Conservation (phyloP, 2,329 filamentous ascomycete genomes). For the Fusarium euwallaceae region DNA sequence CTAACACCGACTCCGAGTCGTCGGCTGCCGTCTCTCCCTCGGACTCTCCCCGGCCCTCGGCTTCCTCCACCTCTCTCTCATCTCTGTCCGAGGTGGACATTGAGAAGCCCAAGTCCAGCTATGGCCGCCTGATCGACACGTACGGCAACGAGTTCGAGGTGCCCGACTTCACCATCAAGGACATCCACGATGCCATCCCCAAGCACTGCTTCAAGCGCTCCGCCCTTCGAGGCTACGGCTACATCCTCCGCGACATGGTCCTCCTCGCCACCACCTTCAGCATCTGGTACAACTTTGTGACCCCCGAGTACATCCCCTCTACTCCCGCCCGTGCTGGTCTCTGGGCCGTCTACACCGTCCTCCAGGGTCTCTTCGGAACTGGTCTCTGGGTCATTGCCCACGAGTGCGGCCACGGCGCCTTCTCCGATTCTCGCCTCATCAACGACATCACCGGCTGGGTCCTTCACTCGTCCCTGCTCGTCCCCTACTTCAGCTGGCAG, state of each 20-base stretch:
- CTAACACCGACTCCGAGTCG: slow-evolving; percentile 65
- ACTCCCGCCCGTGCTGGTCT: slow-evolving; percentile 73
- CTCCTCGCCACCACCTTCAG: slow-evolving; percentile 83
- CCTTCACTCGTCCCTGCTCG: slow-evolving; percentile 87
- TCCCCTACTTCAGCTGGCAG: slow-evolving; percentile 99
- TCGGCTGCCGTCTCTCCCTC: slow-evolving; percentile 69
- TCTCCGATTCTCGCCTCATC: slow-evolving; percentile 90
- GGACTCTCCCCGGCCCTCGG: slow-evolving; percentile 71
- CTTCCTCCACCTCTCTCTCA: slow-evolving; percentile 92
- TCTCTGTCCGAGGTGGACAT: slow-evolving; percentile 80
- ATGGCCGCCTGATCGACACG: slow-evolving; percentile 84
- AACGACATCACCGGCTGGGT: slow-evolving; percentile 96
- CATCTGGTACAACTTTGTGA: slow-evolving; percentile 90
- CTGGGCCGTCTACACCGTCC: slow-evolving; percentile 76
- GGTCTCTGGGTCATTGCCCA: slow-evolving; percentile 97
- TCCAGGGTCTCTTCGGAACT: slow-evolving; percentile 94
- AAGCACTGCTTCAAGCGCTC: slow-evolving; percentile 97
- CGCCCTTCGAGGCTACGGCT: slow-evolving; percentile 78
- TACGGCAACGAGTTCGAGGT: slow-evolving; percentile 96
- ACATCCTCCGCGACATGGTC: slow-evolving; percentile 85
- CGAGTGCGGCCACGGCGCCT: slow-evolving; percentile 97
- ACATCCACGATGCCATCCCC: slow-evolving; percentile 96
- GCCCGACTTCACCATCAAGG: slow-evolving; percentile 96
- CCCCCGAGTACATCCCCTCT: slow-evolving; percentile 83
- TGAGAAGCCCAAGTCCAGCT: slow-evolving; percentile 53